Conservation (phyloP, 371 early-diverging fungal species). For the Rhizopus stolonifer region DNA sequence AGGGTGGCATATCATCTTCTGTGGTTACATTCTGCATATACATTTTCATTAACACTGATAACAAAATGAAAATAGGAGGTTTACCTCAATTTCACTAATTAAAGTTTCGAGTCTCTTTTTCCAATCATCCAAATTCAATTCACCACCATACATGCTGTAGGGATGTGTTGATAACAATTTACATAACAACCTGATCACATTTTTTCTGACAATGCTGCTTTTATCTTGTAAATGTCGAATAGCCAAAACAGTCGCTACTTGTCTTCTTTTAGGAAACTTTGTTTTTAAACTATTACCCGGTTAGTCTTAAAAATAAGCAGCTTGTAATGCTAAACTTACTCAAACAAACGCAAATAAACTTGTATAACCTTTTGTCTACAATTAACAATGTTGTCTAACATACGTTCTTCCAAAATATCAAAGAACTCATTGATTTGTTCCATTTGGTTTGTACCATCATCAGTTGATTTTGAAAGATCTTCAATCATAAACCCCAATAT, state of each 20-base stretch:
- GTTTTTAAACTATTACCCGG: constrained; percentile 37
- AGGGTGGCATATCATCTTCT: constrained; percentile 14
- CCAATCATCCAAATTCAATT: constrained; percentile 68
- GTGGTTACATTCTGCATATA: constrained; percentile 4
- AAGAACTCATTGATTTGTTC: constrained; percentile 72
- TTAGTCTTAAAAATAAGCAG: no score
- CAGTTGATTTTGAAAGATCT: constrained; percentile 57
- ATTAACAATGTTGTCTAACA: constrained; percentile 80
- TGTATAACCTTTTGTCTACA: constrained; percentile 88
- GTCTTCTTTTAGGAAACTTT: constrained; percentile 84
- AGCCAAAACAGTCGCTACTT: constrained; percentile 64
- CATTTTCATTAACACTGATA: not conserved
- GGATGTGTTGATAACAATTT: constrained; percentile 85
- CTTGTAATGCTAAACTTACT: no score
- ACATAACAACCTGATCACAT: constrained; percentile 82
- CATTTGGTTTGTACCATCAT: constrained; percentile 59
- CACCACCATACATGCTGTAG: constrained; percentile 85
- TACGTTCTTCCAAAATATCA: constrained; percentile 88
- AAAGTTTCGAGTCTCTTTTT: constrained; percentile 61
- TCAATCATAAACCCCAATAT: constrained; percentile 81
- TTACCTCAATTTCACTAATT: constrained; percentile 62
- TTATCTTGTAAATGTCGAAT: constrained; percentile 89
- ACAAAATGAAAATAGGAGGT: not conserved
- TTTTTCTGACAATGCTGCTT: constrained; percentile 82
- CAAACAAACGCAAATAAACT: constrained; percentile 75